Evolutionary conservation across 257 asterid species (phyloP).

Genomic region (Solanum peruvianum): DNA sequence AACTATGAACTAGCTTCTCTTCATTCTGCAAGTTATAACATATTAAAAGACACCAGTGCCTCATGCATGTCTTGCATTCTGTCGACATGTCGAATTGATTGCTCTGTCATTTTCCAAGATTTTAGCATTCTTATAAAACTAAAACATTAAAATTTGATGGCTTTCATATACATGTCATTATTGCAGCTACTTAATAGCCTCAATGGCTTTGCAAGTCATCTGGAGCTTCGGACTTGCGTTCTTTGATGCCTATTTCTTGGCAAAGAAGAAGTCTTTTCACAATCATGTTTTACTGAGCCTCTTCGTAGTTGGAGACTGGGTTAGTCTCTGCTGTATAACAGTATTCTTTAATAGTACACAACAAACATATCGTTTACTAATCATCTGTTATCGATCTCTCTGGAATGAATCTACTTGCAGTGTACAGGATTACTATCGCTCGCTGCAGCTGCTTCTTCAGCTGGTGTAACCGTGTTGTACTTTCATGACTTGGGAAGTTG

Average conservation of each 20-base stretch:
- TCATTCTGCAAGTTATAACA: background rate
- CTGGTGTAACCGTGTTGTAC: conserved; percentile 36
- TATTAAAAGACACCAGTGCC: background rate
- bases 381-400: background rate
- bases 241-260: conserved; percentile 33
- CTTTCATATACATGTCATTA: background rate
- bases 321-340: conserved; percentile 5
- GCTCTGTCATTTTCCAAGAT: background rate
- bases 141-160: background rate
- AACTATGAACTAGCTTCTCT: background rate
- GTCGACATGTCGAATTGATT: background rate
- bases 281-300: conserved; percentile 29
- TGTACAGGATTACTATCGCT: conserved; percentile 40
- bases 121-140: background rate
- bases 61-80: background rate
- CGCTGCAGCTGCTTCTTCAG: conserved; percentile 48
- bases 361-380: background rate
- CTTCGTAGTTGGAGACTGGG: conserved; percentile 51
- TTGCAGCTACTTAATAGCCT: conserved; percentile 45
- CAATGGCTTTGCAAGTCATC: conserved; percentile 40
- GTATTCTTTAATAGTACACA: background rate
- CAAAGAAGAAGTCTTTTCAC: conserved; percentile 30
- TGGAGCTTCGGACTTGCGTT: conserved; percentile 38
- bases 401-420: conserved; percentile 11
- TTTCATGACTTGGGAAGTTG: conserved; percentile 34